Conservation (phyloP, 192 early-diverging fungal species). For the Backusella luteola region DNA sequence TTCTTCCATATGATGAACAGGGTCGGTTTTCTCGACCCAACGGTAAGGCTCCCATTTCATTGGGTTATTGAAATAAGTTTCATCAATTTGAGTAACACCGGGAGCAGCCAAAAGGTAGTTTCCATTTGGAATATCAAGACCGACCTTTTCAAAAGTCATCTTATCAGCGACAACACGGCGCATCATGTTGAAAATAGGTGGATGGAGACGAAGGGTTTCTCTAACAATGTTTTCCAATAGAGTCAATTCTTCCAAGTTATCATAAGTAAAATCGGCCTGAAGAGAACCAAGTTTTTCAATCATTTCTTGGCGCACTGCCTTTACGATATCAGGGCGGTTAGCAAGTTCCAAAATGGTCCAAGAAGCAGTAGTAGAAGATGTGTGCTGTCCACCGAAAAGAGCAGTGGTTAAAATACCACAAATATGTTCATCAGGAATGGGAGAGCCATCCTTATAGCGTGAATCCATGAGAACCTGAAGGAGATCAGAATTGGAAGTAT, state of each 20-base stretch:
- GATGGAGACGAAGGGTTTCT: constrained; percentile 89
- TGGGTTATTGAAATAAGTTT: constrained; percentile 76
- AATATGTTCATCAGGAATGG: constrained; percentile 78
- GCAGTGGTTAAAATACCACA: constrained; percentile 96
- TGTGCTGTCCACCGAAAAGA: constrained; percentile 97
- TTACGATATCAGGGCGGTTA: constrained; percentile 62
- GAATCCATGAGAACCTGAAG: constrained; percentile 81
- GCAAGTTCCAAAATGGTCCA: constrained; percentile 92
- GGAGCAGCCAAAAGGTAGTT: constrained; percentile 84
- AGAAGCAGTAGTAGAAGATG: constrained; percentile 85
- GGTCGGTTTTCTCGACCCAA: constrained; percentile 62
- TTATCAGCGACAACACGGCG: constrained; percentile 80
- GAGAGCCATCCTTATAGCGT: constrained; percentile 85
- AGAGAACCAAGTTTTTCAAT: constrained; percentile 53
- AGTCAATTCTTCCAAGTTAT: constrained; percentile 69
- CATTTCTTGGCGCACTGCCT: constrained; percentile 74
- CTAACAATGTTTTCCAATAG: constrained; percentile 82
- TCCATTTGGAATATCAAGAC: constrained; percentile 84
- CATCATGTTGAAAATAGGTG: constrained; percentile 92
- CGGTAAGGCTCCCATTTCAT: constrained; percentile 77
- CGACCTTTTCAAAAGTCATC: constrained; percentile 65
- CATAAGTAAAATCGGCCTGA: constrained; percentile 59
- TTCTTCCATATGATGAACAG: constrained; percentile 49
- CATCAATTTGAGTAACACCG: constrained; percentile 78
- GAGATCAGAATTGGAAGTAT: constrained; percentile 54